Conservation (phyloP, 441 rosid species). For the Populus tomentosa region DNA sequence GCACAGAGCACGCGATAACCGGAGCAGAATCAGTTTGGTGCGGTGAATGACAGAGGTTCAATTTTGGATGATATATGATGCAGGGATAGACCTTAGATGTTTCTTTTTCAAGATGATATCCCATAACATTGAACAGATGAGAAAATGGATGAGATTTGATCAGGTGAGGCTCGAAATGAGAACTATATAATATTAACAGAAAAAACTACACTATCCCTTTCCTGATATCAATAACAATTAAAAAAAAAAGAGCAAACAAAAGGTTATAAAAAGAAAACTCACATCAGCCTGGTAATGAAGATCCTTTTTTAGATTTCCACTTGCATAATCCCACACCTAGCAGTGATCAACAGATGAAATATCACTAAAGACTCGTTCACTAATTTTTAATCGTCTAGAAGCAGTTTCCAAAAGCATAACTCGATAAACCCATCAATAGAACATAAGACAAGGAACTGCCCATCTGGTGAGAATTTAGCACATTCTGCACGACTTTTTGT, state of each 20-base stretch:
- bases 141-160: background rate
- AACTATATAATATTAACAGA: background rate
- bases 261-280: background rate
- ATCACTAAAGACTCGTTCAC: constrained; percentile 16
- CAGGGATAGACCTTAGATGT: background rate
- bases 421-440: constrained; percentile 99
- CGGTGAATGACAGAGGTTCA: background rate
- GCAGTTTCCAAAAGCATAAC: constrained; percentile 32
- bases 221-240: background rate
- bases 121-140: background rate
- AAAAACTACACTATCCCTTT: background rate
- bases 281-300: constrained; percentile 98
- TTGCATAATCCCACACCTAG: constrained; percentile 98
- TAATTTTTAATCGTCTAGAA: constrained; percentile 2
- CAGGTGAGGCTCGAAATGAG: background rate
- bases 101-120: background rate
- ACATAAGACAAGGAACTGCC: constrained; percentile 94
- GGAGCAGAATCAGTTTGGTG: background rate
- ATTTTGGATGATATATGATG: background rate
- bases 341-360: constrained; percentile 18
- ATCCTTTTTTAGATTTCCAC: constrained; percentile 98
- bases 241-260: background rate
- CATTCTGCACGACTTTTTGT: constrained; percentile 72
- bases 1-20: background rate
- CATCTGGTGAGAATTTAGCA: constrained; percentile 79